Conservation (phyloP, 345 rosid species). For the Moricandia moricandioides region DNA sequence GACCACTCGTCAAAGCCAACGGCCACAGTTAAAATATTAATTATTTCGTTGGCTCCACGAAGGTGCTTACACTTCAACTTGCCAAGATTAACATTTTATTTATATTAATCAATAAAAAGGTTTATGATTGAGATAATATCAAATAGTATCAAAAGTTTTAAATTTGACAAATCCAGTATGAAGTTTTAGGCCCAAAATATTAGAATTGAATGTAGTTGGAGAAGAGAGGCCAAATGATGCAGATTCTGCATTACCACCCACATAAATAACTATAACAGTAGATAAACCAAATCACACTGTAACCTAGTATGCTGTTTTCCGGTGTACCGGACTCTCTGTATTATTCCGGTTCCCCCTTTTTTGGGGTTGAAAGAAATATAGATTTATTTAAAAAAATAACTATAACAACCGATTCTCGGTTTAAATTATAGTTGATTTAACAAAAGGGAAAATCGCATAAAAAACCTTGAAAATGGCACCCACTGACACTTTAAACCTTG, state of each 20-base stretch:
- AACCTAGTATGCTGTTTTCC: too few relatives aligned
- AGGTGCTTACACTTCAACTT: slow-evolving; percentile 20
- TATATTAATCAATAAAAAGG: neutral
- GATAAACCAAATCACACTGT: too few relatives aligned
- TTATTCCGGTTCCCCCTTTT: too few relatives aligned
- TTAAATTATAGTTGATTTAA: neutral
- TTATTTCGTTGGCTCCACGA: slow-evolving; percentile 19
- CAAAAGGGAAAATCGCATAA: too few relatives aligned
- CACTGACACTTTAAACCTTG: too few relatives aligned
- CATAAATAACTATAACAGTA: neutral
- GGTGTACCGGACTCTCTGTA: too few relatives aligned
- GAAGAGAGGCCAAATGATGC: neutral
- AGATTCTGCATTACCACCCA: neutral
- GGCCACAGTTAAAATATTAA: neutral
- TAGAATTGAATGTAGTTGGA: neutral
- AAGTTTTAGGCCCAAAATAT: neutral
- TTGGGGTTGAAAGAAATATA: too few relatives aligned
- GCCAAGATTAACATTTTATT: neutral
- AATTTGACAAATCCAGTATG: neutral
- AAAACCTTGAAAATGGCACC: too few relatives aligned
- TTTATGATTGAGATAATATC: neutral
- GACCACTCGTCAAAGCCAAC: slow-evolving; percentile 25
- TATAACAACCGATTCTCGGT: neutral
- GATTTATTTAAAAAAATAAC: too few relatives aligned
- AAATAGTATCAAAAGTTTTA: neutral